Base-by-base conservation (phyloP, 2,329 filamentous ascomycete genomes). In the Fusarium xylarioides region DNA sequence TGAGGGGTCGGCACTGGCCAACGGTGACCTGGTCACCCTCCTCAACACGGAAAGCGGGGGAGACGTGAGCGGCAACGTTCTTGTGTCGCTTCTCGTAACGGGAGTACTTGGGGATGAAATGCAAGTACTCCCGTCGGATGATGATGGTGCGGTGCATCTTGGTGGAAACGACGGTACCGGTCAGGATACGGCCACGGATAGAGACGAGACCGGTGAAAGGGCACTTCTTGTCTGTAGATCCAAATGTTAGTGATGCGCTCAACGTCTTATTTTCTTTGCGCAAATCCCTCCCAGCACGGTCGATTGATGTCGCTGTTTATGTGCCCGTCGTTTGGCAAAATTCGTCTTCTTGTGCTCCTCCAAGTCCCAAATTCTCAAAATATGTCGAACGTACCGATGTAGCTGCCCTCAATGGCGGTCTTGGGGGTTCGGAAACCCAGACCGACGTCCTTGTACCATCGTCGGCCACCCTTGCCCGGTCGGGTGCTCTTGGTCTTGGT, bases 51-150 rank as follows among this genome's bases (percentile, higher is more conserved):
- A 99, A 99, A 86, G 95, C 95, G 82, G 96, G 96, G 78, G 95
- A 98, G 83, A 98, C 95, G 91, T 99, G 96, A 80, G 95, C 96
- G 83, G 96, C 94, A 79, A 99, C 91, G 92, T 99, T 99, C 93
- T 98, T 98, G 94, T 99, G 96, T 86, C 96, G 92, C 93, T 98
- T 98, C 94, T 99, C 97, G 88, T 99, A 99, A 92, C 96, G 94
- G 85, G 93, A 91, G 92, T 99, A 99, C 91, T 99, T 99, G 87
- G 95, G 95, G 85, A 99, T 93, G 89, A 94, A 99, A 91, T 99
- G 96, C 76, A 99, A 94, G 91, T 99, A 99, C 91, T 99, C 96
- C 88, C 96, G 93, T 86, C 96, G 96, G 91, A 99, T 97, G 89
- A 99, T 93, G 85, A 98, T 89, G 82, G 96, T 99, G 88, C 96